Evolutionary conservation across 2,329 filamentous ascomycete genomes (phyloP).

Genomic region (Diaporthe batatas): DNA sequence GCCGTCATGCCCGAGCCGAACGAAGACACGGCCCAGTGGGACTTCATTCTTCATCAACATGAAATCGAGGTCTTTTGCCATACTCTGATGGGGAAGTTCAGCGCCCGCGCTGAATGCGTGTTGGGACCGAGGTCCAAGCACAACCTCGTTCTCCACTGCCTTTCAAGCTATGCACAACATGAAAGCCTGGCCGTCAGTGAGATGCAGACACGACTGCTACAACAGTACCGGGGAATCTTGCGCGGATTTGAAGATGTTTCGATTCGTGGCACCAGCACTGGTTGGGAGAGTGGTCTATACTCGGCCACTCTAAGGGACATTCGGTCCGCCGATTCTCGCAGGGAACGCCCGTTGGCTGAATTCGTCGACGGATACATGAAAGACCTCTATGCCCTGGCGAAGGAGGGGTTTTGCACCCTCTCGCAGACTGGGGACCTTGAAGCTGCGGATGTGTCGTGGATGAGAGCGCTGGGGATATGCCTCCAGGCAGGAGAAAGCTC

Average conservation of each 20-base stretch:
- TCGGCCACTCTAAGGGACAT: not conserved
- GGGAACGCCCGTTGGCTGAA: too few species aligned
- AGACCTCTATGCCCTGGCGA: not conserved
- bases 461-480: not conserved
- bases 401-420: not conserved
- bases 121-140: not conserved
- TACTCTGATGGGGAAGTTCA: not conserved
- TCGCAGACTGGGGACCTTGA: not conserved
- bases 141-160: not conserved
- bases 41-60: not conserved
- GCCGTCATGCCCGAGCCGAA: not conserved
- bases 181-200: not conserved
- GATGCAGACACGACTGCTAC: not conserved
- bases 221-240: not conserved
- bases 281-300: not conserved
- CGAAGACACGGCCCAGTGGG: not conserved
- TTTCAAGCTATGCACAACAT: not conserved
- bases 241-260: not conserved
- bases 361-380: not conserved
- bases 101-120: accelerated
- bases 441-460: not conserved
- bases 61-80: not conserved
- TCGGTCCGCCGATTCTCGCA: not conserved
- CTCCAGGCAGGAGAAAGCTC: not conserved
- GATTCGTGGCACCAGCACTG: not conserved